Evolutionary conservation across 2,329 filamentous ascomycete species (phyloP), one percentile per base, ranked within the genome.

Genomic region (Sordariomycetes sp.): DNA sequence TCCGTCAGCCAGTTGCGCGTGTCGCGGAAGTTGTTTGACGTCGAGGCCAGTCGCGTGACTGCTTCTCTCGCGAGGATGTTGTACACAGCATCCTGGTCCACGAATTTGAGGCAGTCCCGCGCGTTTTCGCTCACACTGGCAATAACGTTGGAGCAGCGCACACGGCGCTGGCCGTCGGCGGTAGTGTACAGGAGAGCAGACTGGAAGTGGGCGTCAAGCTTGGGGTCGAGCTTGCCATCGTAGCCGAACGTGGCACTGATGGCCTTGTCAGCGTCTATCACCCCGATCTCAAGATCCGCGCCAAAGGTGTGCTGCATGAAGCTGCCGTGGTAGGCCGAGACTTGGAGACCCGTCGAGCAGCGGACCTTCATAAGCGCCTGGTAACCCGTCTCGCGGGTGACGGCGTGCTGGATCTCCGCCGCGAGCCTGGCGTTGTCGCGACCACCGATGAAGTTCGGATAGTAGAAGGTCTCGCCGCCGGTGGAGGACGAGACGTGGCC

Each of bases 331-430:
- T 99, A 99, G n/a, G 85, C 83, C 18, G 90, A 85, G 18, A 99
- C 88, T 69, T 99, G 94, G 57, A 99, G 78, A 20, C 94, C 94
- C 66, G 96, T 99, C 20, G 92, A 97, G 75, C 94, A 99, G 61
- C 94, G 88, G 59, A 99, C 93, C 77, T 99, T 99, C 90, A 99
- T 95, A 65, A 99, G 77, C 22, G 91, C 91, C 72, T 97, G 93
- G 75, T 90, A 97, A 24, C 94, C 94, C 53, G 93, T 96, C 70
- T 97, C 92, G 62, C 94, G 82, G 2, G 86, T 91, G 34, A 97
- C 84, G 0, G 89, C 85, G 67, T 97, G 93, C 64, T 86, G 83
- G 62, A 99, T 85, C 74, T 99, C 94, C 54, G 87, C 82, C 2
- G 87, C 87, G 46, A 99, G 75, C 74, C 93, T 95, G 59, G 89